Conservation (phyloP, 1,284 basidiomycete genomes). For the Ganoderma multipileum region DNA sequence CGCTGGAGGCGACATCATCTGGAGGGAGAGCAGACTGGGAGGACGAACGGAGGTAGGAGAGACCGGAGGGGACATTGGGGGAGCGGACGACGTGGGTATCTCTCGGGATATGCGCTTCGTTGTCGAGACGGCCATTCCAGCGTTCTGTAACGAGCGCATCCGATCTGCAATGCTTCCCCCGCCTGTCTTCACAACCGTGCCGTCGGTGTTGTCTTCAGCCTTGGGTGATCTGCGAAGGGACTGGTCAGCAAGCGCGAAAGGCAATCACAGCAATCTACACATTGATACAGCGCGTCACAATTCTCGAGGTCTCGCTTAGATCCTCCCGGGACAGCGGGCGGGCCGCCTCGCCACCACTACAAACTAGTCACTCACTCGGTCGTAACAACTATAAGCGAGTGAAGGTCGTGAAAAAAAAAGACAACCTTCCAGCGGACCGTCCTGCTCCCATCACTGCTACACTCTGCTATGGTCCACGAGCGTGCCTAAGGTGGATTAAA, state of each 20-base stretch:
- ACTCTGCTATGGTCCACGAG: not conserved
- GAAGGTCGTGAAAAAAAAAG: not conserved
- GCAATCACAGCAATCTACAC: not conserved
- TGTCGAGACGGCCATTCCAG: constrained; percentile 59
- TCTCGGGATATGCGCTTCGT: constrained; percentile 62
- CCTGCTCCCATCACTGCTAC: constrained; percentile 3
- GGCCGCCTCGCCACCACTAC: not conserved
- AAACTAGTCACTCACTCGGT: not conserved
- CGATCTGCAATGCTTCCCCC: constrained; percentile 75
- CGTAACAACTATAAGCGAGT: not conserved
- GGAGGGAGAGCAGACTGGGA: constrained; percentile 36
- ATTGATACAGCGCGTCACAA: constrained; percentile 1
- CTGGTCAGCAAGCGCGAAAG: constrained; percentile 9
- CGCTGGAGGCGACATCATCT: constrained; percentile 36
- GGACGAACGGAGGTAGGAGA: constrained; percentile 15
- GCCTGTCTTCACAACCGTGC: constrained; percentile 45
- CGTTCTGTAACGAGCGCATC: constrained; percentile 70
- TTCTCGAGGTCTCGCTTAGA: not conserved
- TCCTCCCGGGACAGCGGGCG: not conserved
- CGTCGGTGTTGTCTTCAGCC: constrained; percentile 34
- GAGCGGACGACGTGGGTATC: constrained; percentile 29
- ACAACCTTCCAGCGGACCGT: not conserved
- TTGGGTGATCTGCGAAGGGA: constrained; percentile 18
- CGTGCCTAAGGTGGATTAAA: not conserved
- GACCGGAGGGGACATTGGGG: constrained; percentile 29